A percentile compares a stretch with the other conserved stretches of the same genome.
Evolutionary conservation across 345 rosid species (phyloP).

Genomic region (Citrus trifoliata): DNA sequence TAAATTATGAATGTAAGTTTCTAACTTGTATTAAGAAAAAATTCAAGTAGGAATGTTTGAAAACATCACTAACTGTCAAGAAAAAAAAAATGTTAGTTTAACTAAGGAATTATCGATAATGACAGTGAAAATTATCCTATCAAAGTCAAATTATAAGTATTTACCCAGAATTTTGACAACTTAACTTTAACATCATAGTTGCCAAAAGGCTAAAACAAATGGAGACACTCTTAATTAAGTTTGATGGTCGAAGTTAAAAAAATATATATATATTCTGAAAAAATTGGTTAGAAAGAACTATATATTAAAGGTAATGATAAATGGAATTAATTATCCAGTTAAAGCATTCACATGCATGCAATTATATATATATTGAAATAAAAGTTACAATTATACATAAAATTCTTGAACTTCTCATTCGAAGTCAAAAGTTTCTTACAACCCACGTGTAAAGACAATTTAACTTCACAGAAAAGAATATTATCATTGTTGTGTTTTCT

Average conservation of each 20-base stretch:
- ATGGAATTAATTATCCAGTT: background rate
- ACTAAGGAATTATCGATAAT: too few species aligned
- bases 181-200: too few species aligned
- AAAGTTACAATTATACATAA: background rate
- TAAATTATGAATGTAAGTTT: too few species aligned
- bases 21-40: too few species aligned
- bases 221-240: background rate
- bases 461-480: background rate
- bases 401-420: background rate
- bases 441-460: conserved; percentile 9
- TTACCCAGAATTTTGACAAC: too few species aligned
- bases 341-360: background rate
- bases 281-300: background rate
- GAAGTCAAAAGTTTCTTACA: background rate
- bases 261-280: too few species aligned
- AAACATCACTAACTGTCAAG: too few species aligned
- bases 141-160: too few species aligned
- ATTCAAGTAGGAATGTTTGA: too few species aligned
- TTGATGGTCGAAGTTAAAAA: background rate
- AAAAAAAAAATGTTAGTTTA: too few species aligned
- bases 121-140: too few species aligned
- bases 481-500: background rate
- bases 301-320: background rate
- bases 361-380: background rate
- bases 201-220: background rate